Conservation (phyloP, 805 yeast species). For the Saccharomyces jurei region DNA sequence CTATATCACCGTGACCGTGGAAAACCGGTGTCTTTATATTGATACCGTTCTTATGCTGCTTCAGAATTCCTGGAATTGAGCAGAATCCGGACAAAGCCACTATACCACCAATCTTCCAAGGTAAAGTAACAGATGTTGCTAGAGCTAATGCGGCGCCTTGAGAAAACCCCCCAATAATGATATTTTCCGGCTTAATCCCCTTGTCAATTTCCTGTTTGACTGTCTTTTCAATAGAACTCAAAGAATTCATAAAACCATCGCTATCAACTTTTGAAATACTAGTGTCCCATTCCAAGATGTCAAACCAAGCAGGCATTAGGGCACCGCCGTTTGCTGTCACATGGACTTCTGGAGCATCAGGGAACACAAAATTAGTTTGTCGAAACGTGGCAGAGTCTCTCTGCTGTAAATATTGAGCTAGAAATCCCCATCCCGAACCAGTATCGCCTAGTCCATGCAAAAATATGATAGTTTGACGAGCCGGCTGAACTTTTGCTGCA, state of each 20-base stretch:
- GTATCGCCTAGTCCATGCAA: conserved; percentile 90
- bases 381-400: conserved; percentile 35
- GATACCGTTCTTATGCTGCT: conserved; percentile 21
- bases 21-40: conserved; percentile 69
- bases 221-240: conserved; percentile 34
- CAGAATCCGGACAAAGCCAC: conserved; percentile 72
- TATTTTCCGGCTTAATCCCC: conserved; percentile 53
- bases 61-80: conserved; percentile 18
- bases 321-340: conserved; percentile 61
- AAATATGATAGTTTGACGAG: conserved; percentile 62
- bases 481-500: conserved; percentile 29
- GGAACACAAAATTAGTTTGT: conserved; percentile 71
- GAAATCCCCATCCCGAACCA: conserved; percentile 82
- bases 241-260: conserved; percentile 45
- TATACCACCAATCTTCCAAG: conserved; percentile 68
- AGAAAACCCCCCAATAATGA: conserved; percentile 90
- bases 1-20: conserved; percentile 81
- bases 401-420: conserved; percentile 52
- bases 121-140: conserved; percentile 47
- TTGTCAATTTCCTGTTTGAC: conserved; percentile 46
- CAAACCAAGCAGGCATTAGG: conserved; percentile 82
- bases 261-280: conserved; percentile 38
- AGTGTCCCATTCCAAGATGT: conserved; percentile 50
- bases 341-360: conserved; percentile 75
- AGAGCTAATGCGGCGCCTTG: conserved; percentile 85